Evolutionary conservation across 1,284 basidiomycete species (phyloP).

Genomic region (Rhizoctonia solani): DNA sequence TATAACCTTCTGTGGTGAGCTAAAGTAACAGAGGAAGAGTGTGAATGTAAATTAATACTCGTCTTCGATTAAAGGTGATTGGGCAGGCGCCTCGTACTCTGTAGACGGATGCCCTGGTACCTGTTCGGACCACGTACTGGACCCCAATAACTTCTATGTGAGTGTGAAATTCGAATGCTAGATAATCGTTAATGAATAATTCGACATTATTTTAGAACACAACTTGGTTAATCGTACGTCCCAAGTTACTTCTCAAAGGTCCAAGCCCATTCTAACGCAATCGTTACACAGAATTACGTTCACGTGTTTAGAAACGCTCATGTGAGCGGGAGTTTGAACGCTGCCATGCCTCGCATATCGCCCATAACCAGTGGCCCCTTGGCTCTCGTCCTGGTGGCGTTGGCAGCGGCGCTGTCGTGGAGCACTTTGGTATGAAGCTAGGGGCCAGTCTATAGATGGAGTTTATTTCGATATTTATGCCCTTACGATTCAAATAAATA

Average conservation of each 20-base stretch:
- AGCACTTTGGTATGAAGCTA: neutral
- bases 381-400: neutral
- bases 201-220: slow-evolving; percentile 6
- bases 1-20: slow-evolving; percentile 73
- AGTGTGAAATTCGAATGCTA: slow-evolving; percentile 9
- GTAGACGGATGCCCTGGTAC: slow-evolving; percentile 75
- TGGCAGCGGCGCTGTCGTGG: neutral
- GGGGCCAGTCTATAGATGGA: neutral
- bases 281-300: slow-evolving; percentile 15
- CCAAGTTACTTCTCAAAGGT: neutral
- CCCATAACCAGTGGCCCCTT: neutral
- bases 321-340: slow-evolving; percentile 14
- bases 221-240: slow-evolving; percentile 32
- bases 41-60: neutral
- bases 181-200: neutral
- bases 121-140: slow-evolving; percentile 63
- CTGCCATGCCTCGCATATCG: slow-evolving; percentile 1
- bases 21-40: neutral
- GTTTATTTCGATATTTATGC: slow-evolving; percentile 34
- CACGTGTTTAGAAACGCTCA: slow-evolving; percentile 32
- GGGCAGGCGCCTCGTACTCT: slow-evolving; percentile 75
- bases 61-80: slow-evolving; percentile 54
- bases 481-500: slow-evolving; percentile 8
- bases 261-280: neutral
- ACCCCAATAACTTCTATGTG: slow-evolving; percentile 60